Percentiles rank a stretch among this genome's conserved stretches.
These are phyloP conservation scores for Cenococcum geophilum DNA, from an alignment of 495 filamentous ascomycete species.

Conservation along the genomic window DNA sequence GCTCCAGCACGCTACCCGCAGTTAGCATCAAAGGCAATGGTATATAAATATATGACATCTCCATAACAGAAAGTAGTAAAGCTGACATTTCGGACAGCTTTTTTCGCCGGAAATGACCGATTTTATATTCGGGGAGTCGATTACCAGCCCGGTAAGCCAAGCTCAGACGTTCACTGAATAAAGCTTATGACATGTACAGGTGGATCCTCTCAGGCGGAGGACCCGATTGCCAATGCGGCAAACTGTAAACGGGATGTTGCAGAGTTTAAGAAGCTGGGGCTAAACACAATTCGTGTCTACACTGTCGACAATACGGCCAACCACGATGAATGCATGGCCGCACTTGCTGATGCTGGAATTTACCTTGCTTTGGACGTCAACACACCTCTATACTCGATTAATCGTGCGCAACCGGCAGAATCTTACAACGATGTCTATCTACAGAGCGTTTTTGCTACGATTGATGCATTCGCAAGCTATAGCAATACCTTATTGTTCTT, in stretches of 20 bases:
- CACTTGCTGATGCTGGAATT: constrained; percentile 51
- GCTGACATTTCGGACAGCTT: constrained; percentile 51
- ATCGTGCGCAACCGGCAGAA: constrained; percentile 62
- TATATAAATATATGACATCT: constrained; percentile 9
- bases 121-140: constrained; percentile 96
- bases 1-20: constrained; percentile 31
- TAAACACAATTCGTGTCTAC: constrained; percentile 92
- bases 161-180: not conserved
- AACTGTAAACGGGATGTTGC: constrained; percentile 77
- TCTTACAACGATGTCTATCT: constrained; percentile 93
- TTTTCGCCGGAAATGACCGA: constrained; percentile 74
- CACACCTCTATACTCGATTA: constrained; percentile 73
- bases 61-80: not conserved
- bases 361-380: constrained; percentile 86
- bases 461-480: constrained; percentile 83
- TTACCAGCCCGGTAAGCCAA: constrained; percentile 67
- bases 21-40: constrained; percentile 45
- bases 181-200: constrained; percentile 35
- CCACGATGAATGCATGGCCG: constrained; percentile 55
- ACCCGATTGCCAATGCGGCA: constrained; percentile 68
- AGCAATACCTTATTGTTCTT: constrained; percentile 91
- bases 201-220: constrained; percentile 67
- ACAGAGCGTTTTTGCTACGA: constrained; percentile 87
- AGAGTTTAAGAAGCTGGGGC: constrained; percentile 74
- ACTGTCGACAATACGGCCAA: constrained; percentile 80